Conservation (phyloP, 352 stramenopile genomes). For the Saprolegnia diclina region DNA sequence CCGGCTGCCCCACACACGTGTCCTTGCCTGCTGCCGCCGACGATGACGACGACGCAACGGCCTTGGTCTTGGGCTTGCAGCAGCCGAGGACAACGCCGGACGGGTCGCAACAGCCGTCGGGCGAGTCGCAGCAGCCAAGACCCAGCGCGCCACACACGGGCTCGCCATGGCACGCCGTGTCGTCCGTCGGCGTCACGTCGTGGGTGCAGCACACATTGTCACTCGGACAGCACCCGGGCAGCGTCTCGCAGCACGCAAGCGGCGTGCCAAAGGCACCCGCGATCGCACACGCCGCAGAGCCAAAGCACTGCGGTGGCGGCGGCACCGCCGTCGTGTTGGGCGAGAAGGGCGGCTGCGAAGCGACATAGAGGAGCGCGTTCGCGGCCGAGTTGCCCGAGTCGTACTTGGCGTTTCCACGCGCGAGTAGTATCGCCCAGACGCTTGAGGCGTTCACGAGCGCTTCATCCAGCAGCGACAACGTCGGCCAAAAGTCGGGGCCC, state of each 20-base stretch:
- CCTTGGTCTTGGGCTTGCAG: not conserved
- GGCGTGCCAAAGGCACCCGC: constrained; percentile 56
- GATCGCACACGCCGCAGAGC: constrained; percentile 44
- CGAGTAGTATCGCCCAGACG: constrained; percentile 68
- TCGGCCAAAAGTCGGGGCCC: constrained; percentile 60
- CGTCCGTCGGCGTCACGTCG: constrained; percentile 32
- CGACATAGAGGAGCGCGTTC: constrained; percentile 71
- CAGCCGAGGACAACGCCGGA: constrained; percentile 6
- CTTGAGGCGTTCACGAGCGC: constrained; percentile 52
- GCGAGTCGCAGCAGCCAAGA: constrained; percentile 58
- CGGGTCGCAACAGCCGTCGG: constrained; percentile 43
- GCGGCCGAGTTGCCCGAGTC: constrained; percentile 73
- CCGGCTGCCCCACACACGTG: constrained; percentile 38
- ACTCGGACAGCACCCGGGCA: constrained; percentile 69
- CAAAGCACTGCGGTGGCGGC: constrained; percentile 47
- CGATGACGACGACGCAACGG: not conserved
- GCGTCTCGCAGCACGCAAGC: constrained; percentile 53
- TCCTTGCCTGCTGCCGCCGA: not conserved
- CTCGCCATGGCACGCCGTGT: constrained; percentile 38
- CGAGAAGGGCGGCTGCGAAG: constrained; percentile 56
- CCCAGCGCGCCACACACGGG: constrained; percentile 51
- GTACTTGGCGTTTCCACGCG: constrained; percentile 40
- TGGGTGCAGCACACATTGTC: constrained; percentile 50
- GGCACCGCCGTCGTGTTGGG: constrained; percentile 32
- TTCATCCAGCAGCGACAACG: constrained; percentile 62